Base-by-base conservation (phyloP, 2,329 filamentous ascomycete species). In the Phyllosticta citribraziliensis region DNA sequence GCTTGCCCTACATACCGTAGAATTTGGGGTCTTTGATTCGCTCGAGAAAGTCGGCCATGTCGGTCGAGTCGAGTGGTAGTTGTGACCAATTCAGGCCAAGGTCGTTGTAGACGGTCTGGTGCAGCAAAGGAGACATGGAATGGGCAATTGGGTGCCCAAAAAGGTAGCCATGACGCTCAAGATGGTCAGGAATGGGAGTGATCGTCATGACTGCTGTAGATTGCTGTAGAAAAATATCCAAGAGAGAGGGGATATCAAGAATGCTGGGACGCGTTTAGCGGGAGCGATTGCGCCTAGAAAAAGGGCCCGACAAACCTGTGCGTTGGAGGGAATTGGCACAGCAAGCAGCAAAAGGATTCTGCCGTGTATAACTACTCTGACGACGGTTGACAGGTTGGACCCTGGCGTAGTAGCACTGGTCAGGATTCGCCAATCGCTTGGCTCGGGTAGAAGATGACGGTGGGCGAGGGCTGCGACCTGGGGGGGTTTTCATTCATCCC, bases 11-110 rank as follows among this genome's bases (percentile, higher is more conserved):
- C 75, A 52, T 74, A 81, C 85, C 86, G 68, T 85, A 87, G 71
- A 85, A 88, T 65, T 80, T 76, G 17, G 82, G 80, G 64, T 85
- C 74, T 63, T 78, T 76, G 35, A 83, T 78, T 8, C 87, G 74
- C 10, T 69, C 58, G 5, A 79, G 69, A 63, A 79, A 79, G 14
- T 75, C 69, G 2, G 66, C 65, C 67, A 79, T 77, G 62, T 79
- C 75, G 30, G 70, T 73, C 4, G 76, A 78, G 55, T 77, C 74
- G 22, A 82, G 72, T 6, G 77, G 75, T 47, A 79, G 73, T 67
- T 83, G 80, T 25, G 72, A 72, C 81, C 81, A 84, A 63, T 78
- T 77, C 62, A 82, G 70, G 3, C 76, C 77, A 35, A 82, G 67
- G n/a, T 70, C 68, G 52, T 79, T 71, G 71, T 80, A 84, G 63